phyloP scores from a whole-genome alignment of 1,284 basidiomycete species.

The Rhodotorula mucilaginosa region DNA sequence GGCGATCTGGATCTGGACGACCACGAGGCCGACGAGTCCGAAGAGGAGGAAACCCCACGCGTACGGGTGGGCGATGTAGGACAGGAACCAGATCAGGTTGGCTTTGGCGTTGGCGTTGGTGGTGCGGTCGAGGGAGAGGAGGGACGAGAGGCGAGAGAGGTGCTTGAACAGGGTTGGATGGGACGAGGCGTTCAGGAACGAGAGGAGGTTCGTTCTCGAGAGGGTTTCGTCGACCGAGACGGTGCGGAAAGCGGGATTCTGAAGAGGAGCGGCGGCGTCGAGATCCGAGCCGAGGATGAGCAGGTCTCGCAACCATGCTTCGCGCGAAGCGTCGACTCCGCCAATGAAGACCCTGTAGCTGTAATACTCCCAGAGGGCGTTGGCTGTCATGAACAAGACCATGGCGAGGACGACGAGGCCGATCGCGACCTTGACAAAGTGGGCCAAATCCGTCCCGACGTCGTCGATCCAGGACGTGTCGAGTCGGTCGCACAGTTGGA shows the following conservation, averaged over 20 bases:
- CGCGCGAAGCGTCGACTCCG: conserved; percentile 66
- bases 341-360: conserved; percentile 45
- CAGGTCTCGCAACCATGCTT: conserved; percentile 67
- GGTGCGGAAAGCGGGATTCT: conserved; percentile 50
- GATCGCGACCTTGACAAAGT: conserved; percentile 71
- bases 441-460: conserved; percentile 69
- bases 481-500: conserved; percentile 59
- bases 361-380: conserved; percentile 48
- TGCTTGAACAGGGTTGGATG: conserved; percentile 58
- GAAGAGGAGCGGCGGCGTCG: not conserved
- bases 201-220: conserved; percentile 69
- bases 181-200: conserved; percentile 63
- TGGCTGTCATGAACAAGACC: conserved; percentile 48
- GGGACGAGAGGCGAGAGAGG: conserved; percentile 63
- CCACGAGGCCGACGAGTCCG: conserved; percentile 82
- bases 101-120: conserved; percentile 56
- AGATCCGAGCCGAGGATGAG: not conserved
- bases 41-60: conserved; percentile 85
- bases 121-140: conserved; percentile 46
- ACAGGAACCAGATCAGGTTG: conserved; percentile 73
- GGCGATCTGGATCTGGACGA: conserved; percentile 78
- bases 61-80: conserved; percentile 85
- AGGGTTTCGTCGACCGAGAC: conserved; percentile 55
- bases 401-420: conserved; percentile 63
- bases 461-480: conserved; percentile 81